These are phyloP conservation scores for Scheffersomyces ergatensis DNA, from an alignment of 805 yeast genomes.

Conservation along the genomic window DNA sequence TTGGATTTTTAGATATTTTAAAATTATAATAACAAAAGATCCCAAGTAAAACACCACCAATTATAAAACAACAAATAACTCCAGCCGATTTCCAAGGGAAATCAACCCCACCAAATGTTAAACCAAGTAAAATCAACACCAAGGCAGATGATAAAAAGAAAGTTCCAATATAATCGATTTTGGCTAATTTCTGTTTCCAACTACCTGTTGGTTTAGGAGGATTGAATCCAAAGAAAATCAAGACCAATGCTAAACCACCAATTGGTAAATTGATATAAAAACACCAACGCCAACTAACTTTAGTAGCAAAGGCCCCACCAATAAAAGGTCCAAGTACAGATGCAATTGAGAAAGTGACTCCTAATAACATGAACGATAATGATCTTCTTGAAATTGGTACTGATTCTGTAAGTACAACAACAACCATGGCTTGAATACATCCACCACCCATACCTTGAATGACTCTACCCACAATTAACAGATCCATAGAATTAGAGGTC, in stretches of 20 bases:
- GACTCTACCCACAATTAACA: constrained; percentile 69
- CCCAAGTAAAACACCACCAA: constrained; percentile 40
- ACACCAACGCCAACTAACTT: constrained; percentile 74
- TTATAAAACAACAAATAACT: constrained; percentile 45
- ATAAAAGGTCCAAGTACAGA: constrained; percentile 60
- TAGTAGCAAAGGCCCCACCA: constrained; percentile 63
- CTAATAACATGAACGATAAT: constrained; percentile 34
- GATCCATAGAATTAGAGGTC: constrained; percentile 49
- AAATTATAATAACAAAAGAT: constrained; percentile 41
- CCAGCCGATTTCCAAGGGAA: constrained; percentile 56
- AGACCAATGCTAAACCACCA: constrained; percentile 49
- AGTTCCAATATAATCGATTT: constrained; percentile 52
- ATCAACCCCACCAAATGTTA: constrained; percentile 54
- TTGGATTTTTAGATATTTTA: constrained; percentile 41
- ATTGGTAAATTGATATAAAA: constrained; percentile 69
- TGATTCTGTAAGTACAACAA: constrained; percentile 56
- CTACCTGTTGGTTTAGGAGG: constrained; percentile 47
- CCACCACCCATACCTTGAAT: constrained; percentile 73
- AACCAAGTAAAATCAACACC: constrained; percentile 45
- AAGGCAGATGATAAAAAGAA: constrained; percentile 39
- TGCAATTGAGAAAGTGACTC: constrained; percentile 47
- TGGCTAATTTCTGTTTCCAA: constrained; percentile 31
- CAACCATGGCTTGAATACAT: constrained; percentile 57
- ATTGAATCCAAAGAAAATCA: constrained; percentile 39
- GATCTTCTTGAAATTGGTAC: constrained; percentile 45